Percentiles rank a stretch among this genome's conserved stretches.
Evolutionary conservation across 495 filamentous ascomycete genomes (phyloP).

Genomic region (Antarctomyces pellizariae): DNA sequence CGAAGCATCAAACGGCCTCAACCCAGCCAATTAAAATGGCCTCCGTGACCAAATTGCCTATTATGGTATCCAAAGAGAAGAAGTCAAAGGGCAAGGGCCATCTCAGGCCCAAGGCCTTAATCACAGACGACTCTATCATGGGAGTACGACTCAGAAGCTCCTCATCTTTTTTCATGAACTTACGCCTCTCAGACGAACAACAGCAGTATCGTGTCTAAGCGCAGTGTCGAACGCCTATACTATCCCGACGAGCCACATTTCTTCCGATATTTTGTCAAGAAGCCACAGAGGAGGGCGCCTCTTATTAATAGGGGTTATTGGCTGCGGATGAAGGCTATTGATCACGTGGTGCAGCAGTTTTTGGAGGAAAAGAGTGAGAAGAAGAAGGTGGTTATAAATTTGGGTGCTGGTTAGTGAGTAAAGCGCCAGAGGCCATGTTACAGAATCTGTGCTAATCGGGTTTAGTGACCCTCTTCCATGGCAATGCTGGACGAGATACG

Average conservation of each 20-base stretch:
- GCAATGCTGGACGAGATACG: slow-evolving; percentile 46
- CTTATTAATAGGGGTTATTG: slow-evolving; percentile 78
- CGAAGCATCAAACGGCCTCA: no score
- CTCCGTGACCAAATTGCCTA: neutral
- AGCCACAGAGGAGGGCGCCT: slow-evolving; percentile 55
- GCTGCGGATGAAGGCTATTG: slow-evolving; percentile 63
- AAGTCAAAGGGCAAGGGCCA: slow-evolving; percentile 15
- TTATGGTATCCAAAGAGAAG: slow-evolving; percentile 2
- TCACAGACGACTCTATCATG: slow-evolving; percentile 46
- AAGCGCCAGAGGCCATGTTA: neutral
- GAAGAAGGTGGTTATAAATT: slow-evolving; percentile 55
- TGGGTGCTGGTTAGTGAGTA: slow-evolving; percentile 81
- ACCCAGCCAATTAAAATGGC: no score
- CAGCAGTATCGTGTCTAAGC: slow-evolving; percentile 74
- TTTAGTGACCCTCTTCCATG: slow-evolving; percentile 74
- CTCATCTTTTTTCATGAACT: slow-evolving; percentile 2
- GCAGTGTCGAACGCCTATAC: slow-evolving; percentile 71
- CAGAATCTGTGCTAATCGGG: slow-evolving; percentile 1
- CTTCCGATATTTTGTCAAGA: slow-evolving; percentile 69
- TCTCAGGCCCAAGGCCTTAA: slow-evolving; percentile 11
- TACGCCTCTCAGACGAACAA: slow-evolving; percentile 47
- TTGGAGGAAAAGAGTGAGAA: slow-evolving; percentile 31
- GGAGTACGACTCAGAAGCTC: slow-evolving; percentile 15
- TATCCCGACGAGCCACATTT: slow-evolving; percentile 49
- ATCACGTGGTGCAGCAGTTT: slow-evolving; percentile 46